Base-by-base conservation (phyloP, 2,329 filamentous ascomycete species). In the Colletotrichum tropicale region DNA sequence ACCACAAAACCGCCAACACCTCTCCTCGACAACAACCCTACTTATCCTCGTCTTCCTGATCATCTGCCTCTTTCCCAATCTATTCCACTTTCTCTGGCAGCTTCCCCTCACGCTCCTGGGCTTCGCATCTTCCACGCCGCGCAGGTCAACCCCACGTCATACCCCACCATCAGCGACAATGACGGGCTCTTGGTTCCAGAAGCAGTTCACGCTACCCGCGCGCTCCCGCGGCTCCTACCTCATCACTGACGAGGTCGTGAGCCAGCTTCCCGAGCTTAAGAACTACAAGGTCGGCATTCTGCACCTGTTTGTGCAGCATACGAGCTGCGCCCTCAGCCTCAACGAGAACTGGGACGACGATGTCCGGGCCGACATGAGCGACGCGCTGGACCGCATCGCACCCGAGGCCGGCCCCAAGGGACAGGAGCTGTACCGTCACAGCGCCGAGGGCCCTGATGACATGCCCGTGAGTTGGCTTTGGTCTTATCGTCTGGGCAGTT, bases 251-350 rank as follows among this genome's bases (percentile, higher is more conserved):
- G 88, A 93, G 68, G 90, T 98, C 71, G 80, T 92, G 30, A 87
- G 89, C 66, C 88, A 92, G 75, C 87, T 98, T 1, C 96, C 96
- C 6, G 96, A 98, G 85, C 91, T 98, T 78, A 89, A 89, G 75
- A 84, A 91, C 78, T 98, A 98, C 90, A 96, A 96, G 84, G 91
- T 97, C 80, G 96, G 96, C 60, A 86, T 98, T 76, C 87, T 98
- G 77, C 93, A 98, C 84, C 89, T 99, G 62, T 99, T 98, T 84
- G 90, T 98, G 70, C 96, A 99, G 86, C 97, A 99, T 86, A 99
- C 97, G 7, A 95, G 93, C 81, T 98, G 96, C 85, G 97, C 94
- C 15, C 89, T 99, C 69, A 95, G 92, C 76, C 87, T 99, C 80
- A 99, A 99, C 83, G 97, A 99, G 90, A 98, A 98, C 87, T 93